These are phyloP conservation scores for Xylariaceae sp. DNA, from an alignment of 2,329 filamentous ascomycete genomes.

Conservation along the genomic window DNA sequence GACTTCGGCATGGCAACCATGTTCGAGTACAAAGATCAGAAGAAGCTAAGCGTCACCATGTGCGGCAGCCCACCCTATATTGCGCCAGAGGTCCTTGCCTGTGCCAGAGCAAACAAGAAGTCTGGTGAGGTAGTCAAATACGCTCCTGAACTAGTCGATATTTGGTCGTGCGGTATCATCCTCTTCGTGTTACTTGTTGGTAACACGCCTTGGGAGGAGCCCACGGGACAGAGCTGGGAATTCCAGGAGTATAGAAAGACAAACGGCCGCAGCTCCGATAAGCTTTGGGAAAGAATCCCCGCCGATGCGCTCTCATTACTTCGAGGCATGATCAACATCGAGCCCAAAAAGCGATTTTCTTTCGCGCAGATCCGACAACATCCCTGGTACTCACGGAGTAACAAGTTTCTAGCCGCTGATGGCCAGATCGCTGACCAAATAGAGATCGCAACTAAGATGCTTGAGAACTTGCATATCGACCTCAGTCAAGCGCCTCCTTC, in stretches of 20 bases:
- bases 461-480: slow-evolving; percentile 84
- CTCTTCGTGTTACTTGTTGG: slow-evolving; percentile 91
- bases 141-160: slow-evolving; percentile 74
- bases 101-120: slow-evolving; percentile 42
- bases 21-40: slow-evolving; percentile 81
- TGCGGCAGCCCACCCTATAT: slow-evolving; percentile 97
- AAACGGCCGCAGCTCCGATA: slow-evolving; percentile 75
- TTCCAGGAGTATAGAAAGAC: slow-evolving; percentile 80
- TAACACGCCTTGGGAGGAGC: slow-evolving; percentile 97
- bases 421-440: slow-evolving; percentile 75
- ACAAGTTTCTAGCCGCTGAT: slow-evolving; percentile 67
- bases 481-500: slow-evolving; percentile 63
- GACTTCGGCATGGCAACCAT: slow-evolving; percentile 95
- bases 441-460: slow-evolving; percentile 87
- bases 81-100: slow-evolving; percentile 78
- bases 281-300: slow-evolving; percentile 78
- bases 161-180: slow-evolving; percentile 98
- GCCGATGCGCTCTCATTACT: slow-evolving; percentile 71
- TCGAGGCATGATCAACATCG: slow-evolving; percentile 86
- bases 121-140: slow-evolving; percentile 55
- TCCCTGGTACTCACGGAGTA: slow-evolving; percentile 87
- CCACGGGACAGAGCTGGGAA: slow-evolving; percentile 79
- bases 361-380: slow-evolving; percentile 82
- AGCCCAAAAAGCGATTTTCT: slow-evolving; percentile 70
- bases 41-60: slow-evolving; percentile 78